phyloP scores from a whole-genome alignment of 2,329 filamentous ascomycete genomes.

The Lecanosticta acicola region DNA sequence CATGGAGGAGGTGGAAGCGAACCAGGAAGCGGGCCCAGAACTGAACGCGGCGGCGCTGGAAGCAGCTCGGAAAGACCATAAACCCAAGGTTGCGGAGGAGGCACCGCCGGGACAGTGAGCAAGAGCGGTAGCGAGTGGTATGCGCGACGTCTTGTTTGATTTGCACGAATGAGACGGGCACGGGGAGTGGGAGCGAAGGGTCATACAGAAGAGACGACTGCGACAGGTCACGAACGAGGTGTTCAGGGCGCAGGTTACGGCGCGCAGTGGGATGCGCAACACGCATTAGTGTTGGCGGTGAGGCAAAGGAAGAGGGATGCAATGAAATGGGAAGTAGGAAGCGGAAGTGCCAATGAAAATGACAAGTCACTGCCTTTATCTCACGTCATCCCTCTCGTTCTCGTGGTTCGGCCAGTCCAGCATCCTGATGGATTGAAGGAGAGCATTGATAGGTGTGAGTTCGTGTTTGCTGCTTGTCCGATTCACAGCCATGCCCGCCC shows the following conservation, averaged over 20 bases:
- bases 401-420: too few relatives aligned
- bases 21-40: conserved; percentile 39
- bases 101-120: not conserved
- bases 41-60: conserved; percentile 43
- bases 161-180: not conserved
- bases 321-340: too few relatives aligned
- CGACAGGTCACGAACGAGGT: not conserved
- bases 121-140: not conserved
- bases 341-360: too few relatives aligned
- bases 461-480: too few relatives aligned
- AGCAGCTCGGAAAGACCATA: conserved; percentile 37
- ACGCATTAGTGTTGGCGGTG: not conserved
- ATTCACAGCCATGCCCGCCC: too few relatives aligned
- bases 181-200: not conserved
- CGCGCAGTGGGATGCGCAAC: not conserved
- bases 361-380: too few relatives aligned
- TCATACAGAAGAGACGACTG: not conserved
- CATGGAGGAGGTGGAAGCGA: conserved; percentile 37
- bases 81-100: not conserved
- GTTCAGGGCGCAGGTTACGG: not conserved
- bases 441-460: too few relatives aligned
- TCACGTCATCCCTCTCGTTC: too few relatives aligned
- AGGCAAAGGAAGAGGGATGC: not conserved
- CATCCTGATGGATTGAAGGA: too few relatives aligned
- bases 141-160: not conserved